Base-by-base conservation (phyloP, 176 grass and related monocot species). In the Rhynchospora breviuscula region DNA sequence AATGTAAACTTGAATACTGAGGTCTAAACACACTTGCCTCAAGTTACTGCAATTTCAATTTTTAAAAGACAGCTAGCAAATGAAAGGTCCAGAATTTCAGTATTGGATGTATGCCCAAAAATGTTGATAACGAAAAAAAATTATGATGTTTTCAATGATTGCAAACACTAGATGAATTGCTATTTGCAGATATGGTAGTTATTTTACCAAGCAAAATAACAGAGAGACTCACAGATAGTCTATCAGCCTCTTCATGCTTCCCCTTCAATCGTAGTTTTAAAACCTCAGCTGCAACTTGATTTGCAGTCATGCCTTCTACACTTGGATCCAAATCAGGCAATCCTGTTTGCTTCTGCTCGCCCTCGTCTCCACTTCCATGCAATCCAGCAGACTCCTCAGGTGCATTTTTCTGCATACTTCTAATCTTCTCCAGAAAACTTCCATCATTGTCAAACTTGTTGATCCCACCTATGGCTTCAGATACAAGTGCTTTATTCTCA, bases 181-280 rank as follows among this genome's bases (percentile, higher is more conserved):
- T 23, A 69, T 12, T 57, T 45, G 83, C 83, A 74, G 29, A 84
- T 76, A 1, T 22, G 17, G 40, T 35, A 54, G 67, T 76, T 64
- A 84, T 81, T 9, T 53, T 63, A 68, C n/a, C 86, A 81, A 40
- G 83, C 81, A 73, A 11, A 85, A 79, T 70, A 88, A 52, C 15
- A 81, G 15, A 18, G 26, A 74, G 13, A 90, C 96, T 93, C 82
- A 99, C 96, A 74, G 89, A 90, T 89, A 99, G 89, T 86, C 88
- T 79, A 64, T 95, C 91, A 65, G 95, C 96, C 86, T 98, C 93
- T 83, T 90, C 84, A 81, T 90, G 80, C 84, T 93, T 93, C 61
- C 96, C 96, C 92, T 93, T 98, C 91, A 98, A 93, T 66, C 88
- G 87, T 78, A 95, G 91, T 80, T 93, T 93, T 75, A 99, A 86